These are phyloP conservation scores for Collybiopsis luxurians DNA, from an alignment of 768 basidiomycete genomes.

Conservation along the genomic window DNA sequence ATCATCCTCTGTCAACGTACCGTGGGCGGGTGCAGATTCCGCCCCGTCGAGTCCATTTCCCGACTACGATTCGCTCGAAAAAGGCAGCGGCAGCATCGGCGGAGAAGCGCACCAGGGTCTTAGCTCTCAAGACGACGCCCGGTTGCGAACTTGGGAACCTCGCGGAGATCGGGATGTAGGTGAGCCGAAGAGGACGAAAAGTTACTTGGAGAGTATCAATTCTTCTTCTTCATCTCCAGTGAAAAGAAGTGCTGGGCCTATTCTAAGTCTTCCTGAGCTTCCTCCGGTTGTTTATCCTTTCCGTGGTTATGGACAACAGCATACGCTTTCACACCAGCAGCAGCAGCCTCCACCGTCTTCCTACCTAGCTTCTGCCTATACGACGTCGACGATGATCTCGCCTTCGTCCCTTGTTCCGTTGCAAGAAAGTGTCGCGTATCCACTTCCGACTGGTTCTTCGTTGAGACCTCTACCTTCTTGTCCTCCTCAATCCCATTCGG, in stretches of 20 bases:
- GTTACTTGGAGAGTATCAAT: conserved; percentile 18
- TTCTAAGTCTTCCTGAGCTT: conserved; percentile 19
- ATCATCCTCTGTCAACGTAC: conserved; percentile 30
- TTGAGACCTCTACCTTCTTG: not conserved
- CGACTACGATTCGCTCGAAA: conserved; percentile 4
- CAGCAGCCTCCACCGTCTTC: not conserved
- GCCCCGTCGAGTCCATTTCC: not conserved
- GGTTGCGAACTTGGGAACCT: conserved; percentile 29
- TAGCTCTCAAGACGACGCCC: not conserved
- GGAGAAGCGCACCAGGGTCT: not conserved
- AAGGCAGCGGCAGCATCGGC: too few species aligned
- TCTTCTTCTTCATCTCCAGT: too few species aligned
- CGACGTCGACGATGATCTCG: not conserved
- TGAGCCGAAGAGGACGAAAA: conserved; percentile 33
- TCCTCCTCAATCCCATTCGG: too few species aligned
- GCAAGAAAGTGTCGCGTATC: conserved; percentile 6
- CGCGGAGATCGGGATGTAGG: conserved; percentile 41
- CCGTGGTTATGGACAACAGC: not conserved
- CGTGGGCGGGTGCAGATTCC: conserved; percentile 30
- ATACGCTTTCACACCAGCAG: too few species aligned
- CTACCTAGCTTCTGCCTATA: not conserved
- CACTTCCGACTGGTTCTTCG: not conserved
- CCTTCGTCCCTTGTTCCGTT: not conserved
- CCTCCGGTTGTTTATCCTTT: conserved; percentile 12
- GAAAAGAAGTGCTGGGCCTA: conserved; percentile 13